Conservation (phyloP, 2,329 filamentous ascomycete species). For the Purpureocillium takamizusanense region DNA sequence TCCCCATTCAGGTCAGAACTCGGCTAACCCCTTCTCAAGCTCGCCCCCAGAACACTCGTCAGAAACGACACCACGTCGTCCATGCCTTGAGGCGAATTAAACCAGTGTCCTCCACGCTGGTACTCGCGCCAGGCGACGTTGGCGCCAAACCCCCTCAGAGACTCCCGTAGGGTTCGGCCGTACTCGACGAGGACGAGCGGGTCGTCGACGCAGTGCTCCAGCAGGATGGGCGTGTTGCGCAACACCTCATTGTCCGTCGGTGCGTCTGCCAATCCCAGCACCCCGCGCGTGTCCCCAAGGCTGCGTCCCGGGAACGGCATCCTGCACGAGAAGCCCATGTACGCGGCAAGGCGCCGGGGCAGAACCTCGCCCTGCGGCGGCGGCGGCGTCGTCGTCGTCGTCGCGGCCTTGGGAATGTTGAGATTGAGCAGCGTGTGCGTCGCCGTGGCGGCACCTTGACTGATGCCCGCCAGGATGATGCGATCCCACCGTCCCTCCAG, state of each 20-base stretch:
- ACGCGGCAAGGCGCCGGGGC: constrained; percentile 15
- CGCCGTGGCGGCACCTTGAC: constrained; percentile 34
- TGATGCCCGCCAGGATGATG: constrained; percentile 36
- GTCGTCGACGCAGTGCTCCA: constrained; percentile 37
- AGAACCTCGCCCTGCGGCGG: neutral
- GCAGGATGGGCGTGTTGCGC: constrained; percentile 31
- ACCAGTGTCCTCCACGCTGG: constrained; percentile 31
- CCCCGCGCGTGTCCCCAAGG: constrained; percentile 20
- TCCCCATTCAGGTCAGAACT: too few relatives aligned
- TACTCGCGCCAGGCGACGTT: constrained; percentile 32
- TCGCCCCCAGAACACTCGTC: neutral
- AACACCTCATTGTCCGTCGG: constrained; percentile 20
- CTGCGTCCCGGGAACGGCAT: constrained; percentile 23
- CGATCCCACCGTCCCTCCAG: constrained; percentile 27
- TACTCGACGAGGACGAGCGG: constrained; percentile 26
- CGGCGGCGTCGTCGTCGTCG: too few relatives aligned
- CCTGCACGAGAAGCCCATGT: constrained; percentile 28
- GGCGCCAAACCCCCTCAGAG: constrained; percentile 25
- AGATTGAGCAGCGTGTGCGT: constrained; percentile 28
- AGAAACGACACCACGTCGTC: constrained; percentile 31
- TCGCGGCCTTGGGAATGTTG: constrained; percentile 8
- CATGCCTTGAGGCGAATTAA: constrained; percentile 31
- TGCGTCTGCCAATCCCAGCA: constrained; percentile 17
- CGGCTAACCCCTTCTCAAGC: too few relatives aligned
- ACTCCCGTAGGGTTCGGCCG: constrained; percentile 24